These are phyloP conservation scores for Dysphania ambrosioides DNA, from an alignment of 148 eudicot species.

Conservation along the genomic window DNA sequence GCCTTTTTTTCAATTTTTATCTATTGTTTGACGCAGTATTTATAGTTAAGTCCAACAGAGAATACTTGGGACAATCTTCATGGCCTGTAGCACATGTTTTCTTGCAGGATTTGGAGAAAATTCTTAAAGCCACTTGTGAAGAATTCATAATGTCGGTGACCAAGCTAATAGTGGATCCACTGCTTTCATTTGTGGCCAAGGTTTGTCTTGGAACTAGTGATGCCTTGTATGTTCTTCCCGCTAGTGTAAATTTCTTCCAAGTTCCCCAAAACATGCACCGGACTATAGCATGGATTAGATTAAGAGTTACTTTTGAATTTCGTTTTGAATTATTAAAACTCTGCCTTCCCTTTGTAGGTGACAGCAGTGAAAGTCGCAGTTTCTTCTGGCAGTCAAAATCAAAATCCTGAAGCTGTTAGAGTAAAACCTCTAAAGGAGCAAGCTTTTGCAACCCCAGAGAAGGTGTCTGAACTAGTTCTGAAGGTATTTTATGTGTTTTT, in stretches of 20 bases:
- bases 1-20: background rate
- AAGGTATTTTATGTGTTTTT: conserved; percentile 46
- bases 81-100: conserved; percentile 14
- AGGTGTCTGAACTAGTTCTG: conserved; percentile 77
- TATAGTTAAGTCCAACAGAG: background rate
- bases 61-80: background rate
- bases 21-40: background rate
- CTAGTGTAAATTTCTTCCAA: background rate
- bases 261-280: background rate
- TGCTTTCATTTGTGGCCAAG: conserved; percentile 98
- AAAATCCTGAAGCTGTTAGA: conserved; percentile 56
- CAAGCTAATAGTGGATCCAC: conserved; percentile 86
- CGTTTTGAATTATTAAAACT: background rate
- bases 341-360: conserved; percentile 42
- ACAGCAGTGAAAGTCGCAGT: conserved; percentile 87
- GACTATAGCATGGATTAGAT: background rate
- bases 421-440: conserved; percentile 88
- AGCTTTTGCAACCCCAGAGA: conserved; percentile 90
- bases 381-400: conserved; percentile 64
- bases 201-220: conserved; percentile 37
- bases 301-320: background rate
- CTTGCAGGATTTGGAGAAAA: conserved; percentile 91
- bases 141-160: conserved; percentile 99
- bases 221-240: background rate
- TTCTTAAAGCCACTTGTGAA: conserved; percentile 90